Conservation (phyloP, 1,139 yeast species). For the Geotrichum aggregatum region DNA sequence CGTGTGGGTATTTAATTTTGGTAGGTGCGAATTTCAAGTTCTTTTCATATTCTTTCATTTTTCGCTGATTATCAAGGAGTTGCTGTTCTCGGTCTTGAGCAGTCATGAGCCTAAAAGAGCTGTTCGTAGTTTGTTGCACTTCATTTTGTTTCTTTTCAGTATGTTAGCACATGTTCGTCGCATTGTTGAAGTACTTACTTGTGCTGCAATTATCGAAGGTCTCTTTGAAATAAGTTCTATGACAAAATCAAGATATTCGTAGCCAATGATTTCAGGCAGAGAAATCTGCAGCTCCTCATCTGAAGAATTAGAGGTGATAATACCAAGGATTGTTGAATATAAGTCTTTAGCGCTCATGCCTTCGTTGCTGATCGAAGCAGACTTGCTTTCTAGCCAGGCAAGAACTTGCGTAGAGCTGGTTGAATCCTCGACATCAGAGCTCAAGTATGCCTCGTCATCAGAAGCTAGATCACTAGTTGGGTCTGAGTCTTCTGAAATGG, state of each 20-base stretch:
- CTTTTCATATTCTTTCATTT: constrained; percentile 46
- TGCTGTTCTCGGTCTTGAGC: constrained; percentile 57
- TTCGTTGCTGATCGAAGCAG: constrained; percentile 1
- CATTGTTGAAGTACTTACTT: constrained; percentile 12
- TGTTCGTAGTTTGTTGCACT: constrained; percentile 17
- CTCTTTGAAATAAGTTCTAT: constrained; percentile 48
- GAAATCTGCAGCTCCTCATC: constrained; percentile 65
- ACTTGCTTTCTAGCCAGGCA: constrained; percentile 13
- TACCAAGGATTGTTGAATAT: constrained; percentile 28
- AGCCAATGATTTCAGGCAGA: constrained; percentile 76
- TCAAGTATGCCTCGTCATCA: not conserved
- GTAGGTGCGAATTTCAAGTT: constrained; percentile 48
- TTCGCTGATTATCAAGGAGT: constrained; percentile 51
- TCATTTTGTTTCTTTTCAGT: constrained; percentile 16
- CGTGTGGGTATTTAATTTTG: constrained; percentile 74
- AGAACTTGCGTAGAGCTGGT: constrained; percentile 9
- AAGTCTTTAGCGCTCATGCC: constrained; percentile 18
- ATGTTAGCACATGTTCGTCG: not conserved
- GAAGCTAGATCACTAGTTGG: not conserved
- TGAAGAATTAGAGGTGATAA: constrained; percentile 38
- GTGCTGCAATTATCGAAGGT: constrained; percentile 12
- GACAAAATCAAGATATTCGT: constrained; percentile 76
- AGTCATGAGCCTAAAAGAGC: constrained; percentile 41
- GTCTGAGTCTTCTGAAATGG: constrained; percentile 15
- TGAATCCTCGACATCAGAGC: not conserved